phyloP scores from a whole-genome alignment of 1,139 yeast species.

The Candida tropicalis region DNA sequence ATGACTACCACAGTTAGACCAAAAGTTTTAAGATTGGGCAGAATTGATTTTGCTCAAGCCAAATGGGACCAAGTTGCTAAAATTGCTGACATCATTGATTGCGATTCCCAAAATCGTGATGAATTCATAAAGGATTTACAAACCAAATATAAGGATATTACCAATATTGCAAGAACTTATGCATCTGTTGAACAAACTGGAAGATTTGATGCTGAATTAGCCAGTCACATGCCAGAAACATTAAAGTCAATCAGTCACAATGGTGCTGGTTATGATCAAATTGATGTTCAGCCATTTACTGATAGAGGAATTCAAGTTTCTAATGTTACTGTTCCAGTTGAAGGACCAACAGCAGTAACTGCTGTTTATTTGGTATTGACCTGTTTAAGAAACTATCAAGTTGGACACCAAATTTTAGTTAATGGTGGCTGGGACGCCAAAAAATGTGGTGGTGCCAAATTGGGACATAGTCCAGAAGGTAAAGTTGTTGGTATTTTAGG shows the following conservation, averaged over 20 bases:
- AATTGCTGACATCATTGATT: slow-evolving; percentile 53
- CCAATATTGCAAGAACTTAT: slow-evolving; percentile 56
- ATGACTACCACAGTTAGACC: slow-evolving; percentile 33
- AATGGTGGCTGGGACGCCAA: slow-evolving; percentile 59
- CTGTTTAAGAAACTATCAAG: slow-evolving; percentile 66
- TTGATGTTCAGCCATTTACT: slow-evolving; percentile 58
- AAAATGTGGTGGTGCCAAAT: slow-evolving; percentile 28
- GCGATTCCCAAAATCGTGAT: slow-evolving; percentile 46
- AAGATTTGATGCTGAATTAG: slow-evolving; percentile 72
- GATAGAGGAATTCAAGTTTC: slow-evolving; percentile 62
- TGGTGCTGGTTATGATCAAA: slow-evolving; percentile 95
- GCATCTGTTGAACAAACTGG: slow-evolving; percentile 60
- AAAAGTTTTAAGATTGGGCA: slow-evolving; percentile 62
- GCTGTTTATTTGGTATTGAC: slow-evolving; percentile 68
- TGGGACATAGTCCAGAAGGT: slow-evolving; percentile 57
- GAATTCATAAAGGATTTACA: slow-evolving; percentile 55
- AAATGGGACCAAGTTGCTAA: slow-evolving; percentile 56
- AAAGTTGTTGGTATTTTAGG: slow-evolving; percentile 70
- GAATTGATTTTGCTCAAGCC: slow-evolving; percentile 51
- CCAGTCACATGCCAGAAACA: slow-evolving; percentile 57
- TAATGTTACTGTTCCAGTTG: slow-evolving; percentile 73
- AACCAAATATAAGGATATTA: slow-evolving; percentile 49
- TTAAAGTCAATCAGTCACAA: slow-evolving; percentile 71
- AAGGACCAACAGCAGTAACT: slow-evolving; percentile 81
- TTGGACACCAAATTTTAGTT: slow-evolving; percentile 45